Conservation (phyloP, 1,284 basidiomycete genomes). For the Xerocomus alliaceus region DNA sequence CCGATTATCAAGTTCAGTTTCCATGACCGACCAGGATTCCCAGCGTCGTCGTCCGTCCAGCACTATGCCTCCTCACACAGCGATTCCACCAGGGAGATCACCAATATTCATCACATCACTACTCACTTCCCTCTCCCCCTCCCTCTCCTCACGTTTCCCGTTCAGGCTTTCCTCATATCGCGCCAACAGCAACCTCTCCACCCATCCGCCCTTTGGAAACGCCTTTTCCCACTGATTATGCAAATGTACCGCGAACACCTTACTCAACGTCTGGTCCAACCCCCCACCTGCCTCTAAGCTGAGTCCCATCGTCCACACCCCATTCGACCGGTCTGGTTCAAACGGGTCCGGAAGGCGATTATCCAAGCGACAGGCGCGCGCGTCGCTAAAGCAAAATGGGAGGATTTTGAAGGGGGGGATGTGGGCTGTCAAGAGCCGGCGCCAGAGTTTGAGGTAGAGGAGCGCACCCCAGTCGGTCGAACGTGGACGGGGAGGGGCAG, state of each 20-base stretch:
- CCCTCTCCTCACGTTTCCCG: neutral
- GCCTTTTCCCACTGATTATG: conserved; percentile 93
- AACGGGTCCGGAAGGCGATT: conserved; percentile 95
- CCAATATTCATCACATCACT: no score
- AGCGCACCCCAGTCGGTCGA: conserved; percentile 92
- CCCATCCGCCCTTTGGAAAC: conserved; percentile 82
- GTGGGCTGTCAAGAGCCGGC: conserved; percentile 73
- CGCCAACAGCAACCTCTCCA: conserved; percentile 73
- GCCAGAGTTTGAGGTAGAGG: conserved; percentile 90
- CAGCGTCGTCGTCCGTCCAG: no score
- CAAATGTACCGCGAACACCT: conserved; percentile 86
- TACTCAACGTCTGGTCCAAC: conserved; percentile 67
- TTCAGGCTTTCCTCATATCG: conserved; percentile 60
- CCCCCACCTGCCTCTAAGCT: conserved; percentile 67
- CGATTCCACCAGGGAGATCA: no score
- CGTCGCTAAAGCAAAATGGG: conserved; percentile 93
- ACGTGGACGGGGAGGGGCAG: conserved; percentile 71
- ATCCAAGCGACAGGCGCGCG: conserved; percentile 84
- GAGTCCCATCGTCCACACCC: conserved; percentile 64
- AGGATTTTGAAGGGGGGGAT: conserved; percentile 88
- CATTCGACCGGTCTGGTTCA: conserved; percentile 41
- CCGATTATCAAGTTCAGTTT: no score
- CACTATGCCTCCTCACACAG: no score
- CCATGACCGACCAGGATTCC: no score
- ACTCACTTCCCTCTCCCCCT: no score